These are phyloP conservation scores for Neurospora sp. DNA, from an alignment of 2,329 filamentous ascomycete species.

Conservation along the genomic window DNA sequence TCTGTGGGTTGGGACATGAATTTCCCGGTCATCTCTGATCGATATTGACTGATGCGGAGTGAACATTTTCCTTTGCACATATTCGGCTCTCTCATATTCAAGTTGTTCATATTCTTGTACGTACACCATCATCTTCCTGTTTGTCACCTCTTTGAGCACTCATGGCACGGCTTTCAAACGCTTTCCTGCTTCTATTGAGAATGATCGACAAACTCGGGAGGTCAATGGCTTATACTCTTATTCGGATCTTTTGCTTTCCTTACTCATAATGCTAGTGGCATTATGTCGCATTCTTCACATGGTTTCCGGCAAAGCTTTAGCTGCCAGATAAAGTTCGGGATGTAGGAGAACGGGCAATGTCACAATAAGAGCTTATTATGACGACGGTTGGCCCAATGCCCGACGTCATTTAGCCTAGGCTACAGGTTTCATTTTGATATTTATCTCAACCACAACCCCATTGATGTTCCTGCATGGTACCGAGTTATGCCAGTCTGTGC, in stretches of 20 bases:
- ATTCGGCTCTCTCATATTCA: neutral
- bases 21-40: neutral
- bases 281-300: neutral
- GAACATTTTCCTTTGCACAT: neutral
- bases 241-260: neutral
- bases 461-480: neutral
- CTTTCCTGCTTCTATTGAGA: neutral
- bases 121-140: neutral
- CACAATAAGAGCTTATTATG: neutral
- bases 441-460: neutral
- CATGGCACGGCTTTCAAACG: neutral
- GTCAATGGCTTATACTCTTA: neutral
- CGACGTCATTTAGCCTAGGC: neutral
- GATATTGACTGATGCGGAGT: neutral
- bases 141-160: neutral
- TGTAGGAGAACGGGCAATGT: neutral
- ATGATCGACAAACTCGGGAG: neutral
- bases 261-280: neutral
- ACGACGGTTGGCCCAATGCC: neutral
- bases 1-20: neutral
- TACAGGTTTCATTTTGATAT: neutral
- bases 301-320: neutral
- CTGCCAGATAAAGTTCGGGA: neutral
- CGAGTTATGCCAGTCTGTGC: neutral
- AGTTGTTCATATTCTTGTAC: neutral